A percentile compares a stretch with the other conserved stretches of the same genome.
phyloP scores from a whole-genome alignment of 169 alveolate species.

The Plasmodium knowlesi region DNA sequence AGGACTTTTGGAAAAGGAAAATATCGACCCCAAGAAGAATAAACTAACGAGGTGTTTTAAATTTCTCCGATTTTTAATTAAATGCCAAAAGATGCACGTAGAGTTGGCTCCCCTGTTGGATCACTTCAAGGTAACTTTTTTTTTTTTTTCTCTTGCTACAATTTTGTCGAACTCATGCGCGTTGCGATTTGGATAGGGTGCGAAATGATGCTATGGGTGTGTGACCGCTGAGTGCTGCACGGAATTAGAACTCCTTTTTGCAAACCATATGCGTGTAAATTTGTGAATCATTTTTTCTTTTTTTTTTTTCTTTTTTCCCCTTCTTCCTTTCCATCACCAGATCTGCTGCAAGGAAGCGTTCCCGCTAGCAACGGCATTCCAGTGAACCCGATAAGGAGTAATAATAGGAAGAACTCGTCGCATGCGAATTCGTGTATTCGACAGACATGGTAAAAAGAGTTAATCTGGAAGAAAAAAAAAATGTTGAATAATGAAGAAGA shows the following conservation, averaged over 20 bases:
- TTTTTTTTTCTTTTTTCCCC: neutral
- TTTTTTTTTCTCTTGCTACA: neutral
- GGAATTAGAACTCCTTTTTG: neutral
- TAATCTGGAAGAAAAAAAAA: neutral
- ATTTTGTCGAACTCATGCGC: neutral
- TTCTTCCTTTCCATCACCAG: conserved; percentile 10
- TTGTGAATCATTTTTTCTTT: neutral
- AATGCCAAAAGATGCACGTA: neutral
- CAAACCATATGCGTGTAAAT: neutral
- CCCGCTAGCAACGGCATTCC: conserved; percentile 70
- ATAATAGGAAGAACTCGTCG: neutral
- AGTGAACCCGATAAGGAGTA: neutral
- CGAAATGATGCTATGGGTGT: neutral
- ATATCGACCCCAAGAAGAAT: conserved; percentile 40
- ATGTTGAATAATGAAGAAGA: too few species aligned
- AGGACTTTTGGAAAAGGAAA: neutral
- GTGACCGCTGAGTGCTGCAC: neutral
- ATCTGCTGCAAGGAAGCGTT: conserved; percentile 8
- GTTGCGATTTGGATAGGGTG: too few species aligned
- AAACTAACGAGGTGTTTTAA: conserved; percentile 67
- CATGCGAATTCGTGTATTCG: neutral
- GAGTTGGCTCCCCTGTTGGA: conserved; percentile 4
- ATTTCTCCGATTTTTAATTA: conserved; percentile 55
- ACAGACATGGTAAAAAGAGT: neutral
- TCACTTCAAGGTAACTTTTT: conserved; percentile 35